These are phyloP conservation scores for Xerocomellus amylosporus DNA, from an alignment of 768 basidiomycete genomes.

Conservation along the genomic window DNA sequence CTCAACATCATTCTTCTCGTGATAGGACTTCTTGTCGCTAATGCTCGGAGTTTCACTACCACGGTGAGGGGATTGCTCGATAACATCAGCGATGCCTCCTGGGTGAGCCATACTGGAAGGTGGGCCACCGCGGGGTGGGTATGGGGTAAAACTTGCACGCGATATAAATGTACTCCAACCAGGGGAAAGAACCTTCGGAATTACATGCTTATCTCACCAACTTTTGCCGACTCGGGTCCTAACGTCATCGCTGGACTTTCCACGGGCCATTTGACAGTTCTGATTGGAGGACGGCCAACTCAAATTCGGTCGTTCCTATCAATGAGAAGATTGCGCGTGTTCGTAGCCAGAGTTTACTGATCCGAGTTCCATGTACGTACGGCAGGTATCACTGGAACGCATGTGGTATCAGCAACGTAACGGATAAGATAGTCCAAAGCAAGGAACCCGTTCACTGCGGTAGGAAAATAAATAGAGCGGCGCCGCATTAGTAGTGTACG, in stretches of 20 bases:
- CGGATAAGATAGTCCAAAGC: neutral
- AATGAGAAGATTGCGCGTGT: no score
- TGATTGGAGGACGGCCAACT: no score
- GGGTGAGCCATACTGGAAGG: constrained; percentile 9
- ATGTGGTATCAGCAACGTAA: neutral
- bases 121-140: neutral
- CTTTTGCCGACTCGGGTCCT: neutral
- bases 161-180: neutral
- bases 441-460: neutral
- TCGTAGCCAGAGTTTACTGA: no score
- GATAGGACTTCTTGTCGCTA: constrained; percentile 23
- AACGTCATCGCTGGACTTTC: neutral
- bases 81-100: neutral
- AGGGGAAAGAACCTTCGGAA: neutral
- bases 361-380: neutral
- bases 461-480: neutral
- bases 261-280: no score
- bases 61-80: neutral
- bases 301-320: no score
- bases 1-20: constrained; percentile 37
- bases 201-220: neutral
- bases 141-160: neutral
- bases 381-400: neutral
- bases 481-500: no score
- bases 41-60: constrained; percentile 2